Evolutionary conservation across 2,329 filamentous ascomycete genomes (phyloP).

Genomic region (Ophiocordyceps australis): DNA sequence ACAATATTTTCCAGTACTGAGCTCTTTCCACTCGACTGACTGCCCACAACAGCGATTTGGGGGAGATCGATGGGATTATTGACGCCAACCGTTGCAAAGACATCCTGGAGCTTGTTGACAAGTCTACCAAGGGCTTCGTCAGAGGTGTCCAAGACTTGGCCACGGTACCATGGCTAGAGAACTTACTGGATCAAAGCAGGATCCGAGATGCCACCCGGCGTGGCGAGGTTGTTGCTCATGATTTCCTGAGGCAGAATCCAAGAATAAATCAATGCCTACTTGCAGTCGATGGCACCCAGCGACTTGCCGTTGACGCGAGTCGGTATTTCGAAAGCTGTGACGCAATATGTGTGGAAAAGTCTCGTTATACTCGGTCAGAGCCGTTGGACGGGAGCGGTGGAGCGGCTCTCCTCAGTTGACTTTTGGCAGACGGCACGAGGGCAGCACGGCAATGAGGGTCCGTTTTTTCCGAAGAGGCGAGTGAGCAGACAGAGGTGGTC

Average conservation of each 20-base stretch:
- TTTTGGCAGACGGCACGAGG: no score
- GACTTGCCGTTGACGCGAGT: no score
- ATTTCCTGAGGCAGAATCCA: constrained; percentile 4
- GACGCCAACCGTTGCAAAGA: constrained; percentile 94
- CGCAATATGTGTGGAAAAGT: no score
- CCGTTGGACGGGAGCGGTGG: no score
- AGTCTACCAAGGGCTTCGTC: constrained; percentile 29
- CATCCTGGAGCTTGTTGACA: constrained; percentile 98
- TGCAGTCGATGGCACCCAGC: no score
- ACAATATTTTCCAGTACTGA: constrained; percentile 98
- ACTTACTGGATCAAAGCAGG: constrained; percentile 46
- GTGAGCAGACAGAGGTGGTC: no score
- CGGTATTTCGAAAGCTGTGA: no score
- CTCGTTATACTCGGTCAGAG: no score
- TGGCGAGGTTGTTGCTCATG: constrained; percentile 19
- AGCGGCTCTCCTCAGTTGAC: no score
- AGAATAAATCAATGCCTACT: constrained; percentile 1
- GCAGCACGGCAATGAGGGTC: no score
- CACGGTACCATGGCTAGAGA: background rate
- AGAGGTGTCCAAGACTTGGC: background rate
- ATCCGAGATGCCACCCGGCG: constrained; percentile 44
- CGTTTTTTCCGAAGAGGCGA: no score
- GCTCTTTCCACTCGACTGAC: constrained; percentile 98
- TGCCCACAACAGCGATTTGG: constrained; percentile 95
- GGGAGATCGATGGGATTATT: constrained; percentile 98